Base-by-base conservation (phyloP, 164 flowering plant genomes). In the Aristolochia fimbriata region DNA sequence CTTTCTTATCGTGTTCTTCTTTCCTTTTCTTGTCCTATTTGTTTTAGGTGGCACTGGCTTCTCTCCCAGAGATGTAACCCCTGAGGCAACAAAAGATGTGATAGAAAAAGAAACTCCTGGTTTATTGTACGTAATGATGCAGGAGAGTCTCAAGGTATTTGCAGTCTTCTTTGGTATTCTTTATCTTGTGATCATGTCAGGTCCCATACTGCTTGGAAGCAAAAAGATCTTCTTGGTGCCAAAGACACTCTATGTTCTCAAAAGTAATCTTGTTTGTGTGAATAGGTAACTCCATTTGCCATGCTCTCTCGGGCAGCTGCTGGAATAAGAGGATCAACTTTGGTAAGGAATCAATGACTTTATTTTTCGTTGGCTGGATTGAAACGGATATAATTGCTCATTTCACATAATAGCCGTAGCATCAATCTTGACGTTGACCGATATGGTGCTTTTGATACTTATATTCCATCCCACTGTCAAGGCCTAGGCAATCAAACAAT, bases 71-170 rank as follows among this genome's bases (percentile, higher is more conserved):
- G 99, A 88, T 72, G 89, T 93, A 33, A 93, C 97, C 23, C 99
- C 99, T 19, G 97, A 90, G 80, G 97, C 99, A 63, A 93, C 97
- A 59, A 93, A 93, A 80, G 67, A 69, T 65, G 45, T 90, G 77
- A 82, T 90, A 59, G 81, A 93, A 78, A 93, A 78, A 71, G 99
- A 93, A 73, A 77, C 99, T 45, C 99, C 97, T 37, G 99, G 99
- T 63, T 86, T 93, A 68, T 62, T 81, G 63, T 71, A 81, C 71
- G 95, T 81, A 58, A 93, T 93, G 99, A 79, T 90, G 91, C 92
- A 79, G 72, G 95, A 90, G 74, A 88, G 96, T 74, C 80, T 93
- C 51, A 88, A 93, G 93, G 99, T 91, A 81, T 52, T 13, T 37
- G 31, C 43, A 56, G 11, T 56, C 43, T 37, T 3, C 43, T 37